A percentile compares a stretch with the other conserved stretches of the same genome.
Conservation (phyloP, 192 early-diverging fungal genomes). For the Diversispora eburnea region DNA sequence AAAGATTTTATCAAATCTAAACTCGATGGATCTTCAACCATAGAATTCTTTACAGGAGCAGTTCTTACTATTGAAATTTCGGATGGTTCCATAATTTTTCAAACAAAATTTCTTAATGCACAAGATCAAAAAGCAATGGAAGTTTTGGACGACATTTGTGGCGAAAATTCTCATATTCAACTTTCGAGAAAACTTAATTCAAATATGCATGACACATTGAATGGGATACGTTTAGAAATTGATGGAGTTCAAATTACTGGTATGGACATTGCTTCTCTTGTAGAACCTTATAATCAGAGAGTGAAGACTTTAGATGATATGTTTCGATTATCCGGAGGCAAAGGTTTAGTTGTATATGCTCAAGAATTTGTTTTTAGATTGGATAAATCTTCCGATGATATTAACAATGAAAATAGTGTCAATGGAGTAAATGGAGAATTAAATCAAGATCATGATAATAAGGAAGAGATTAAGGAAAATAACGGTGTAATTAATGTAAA, state of each 20-base stretch:
- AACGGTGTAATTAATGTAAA: neutral
- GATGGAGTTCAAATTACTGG: conserved; percentile 27
- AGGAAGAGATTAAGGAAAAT: neutral
- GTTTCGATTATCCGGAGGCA: conserved; percentile 16
- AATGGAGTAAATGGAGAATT: neutral
- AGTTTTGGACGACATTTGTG: conserved; percentile 20
- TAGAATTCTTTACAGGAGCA: conserved; percentile 28
- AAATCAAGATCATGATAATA: neutral
- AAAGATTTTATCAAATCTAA: conserved; percentile 27
- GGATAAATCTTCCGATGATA: neutral
- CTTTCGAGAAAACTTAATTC: conserved; percentile 3
- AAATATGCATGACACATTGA: conserved; percentile 18
- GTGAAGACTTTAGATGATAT: conserved; percentile 24
- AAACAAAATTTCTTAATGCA: conserved; percentile 26
- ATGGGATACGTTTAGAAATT: conserved; percentile 30
- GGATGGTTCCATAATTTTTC: conserved; percentile 17
- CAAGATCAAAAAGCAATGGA: conserved; percentile 26
- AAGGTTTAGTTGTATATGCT: conserved; percentile 20
- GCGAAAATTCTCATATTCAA: conserved; percentile 23
- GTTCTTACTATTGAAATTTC: conserved; percentile 24
- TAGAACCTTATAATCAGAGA: conserved; percentile 18
- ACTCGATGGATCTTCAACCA: conserved; percentile 14
- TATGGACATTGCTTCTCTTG: conserved; percentile 20
- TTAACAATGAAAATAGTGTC: neutral
- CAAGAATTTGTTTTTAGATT: conserved; percentile 28